phyloP scores from a whole-genome alignment of 257 asterid species.

The Solanum phureja region DNA sequence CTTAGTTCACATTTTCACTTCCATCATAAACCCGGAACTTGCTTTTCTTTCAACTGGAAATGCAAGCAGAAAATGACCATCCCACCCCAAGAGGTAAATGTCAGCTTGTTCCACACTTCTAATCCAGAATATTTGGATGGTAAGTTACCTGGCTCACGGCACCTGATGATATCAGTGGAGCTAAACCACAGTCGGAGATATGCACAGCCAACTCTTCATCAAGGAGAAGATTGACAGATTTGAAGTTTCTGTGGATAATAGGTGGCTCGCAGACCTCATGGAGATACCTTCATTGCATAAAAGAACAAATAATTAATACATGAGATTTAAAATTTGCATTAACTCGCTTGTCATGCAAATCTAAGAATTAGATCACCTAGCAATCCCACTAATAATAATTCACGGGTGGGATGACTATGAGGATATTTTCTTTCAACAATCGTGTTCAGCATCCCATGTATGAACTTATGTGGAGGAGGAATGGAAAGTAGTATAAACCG shows the following conservation, averaged over 20 bases:
- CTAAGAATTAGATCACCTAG: background rate
- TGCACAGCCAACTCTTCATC: constrained; percentile 80
- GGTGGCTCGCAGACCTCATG: constrained; percentile 95
- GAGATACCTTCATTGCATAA: constrained; percentile 56
- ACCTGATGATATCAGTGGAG: constrained; percentile 72
- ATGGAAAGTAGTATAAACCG: background rate
- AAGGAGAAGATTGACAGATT: constrained; percentile 82
- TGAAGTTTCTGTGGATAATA: constrained; percentile 86
- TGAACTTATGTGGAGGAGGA: background rate
- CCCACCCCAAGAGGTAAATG: background rate
- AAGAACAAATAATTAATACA: background rate
- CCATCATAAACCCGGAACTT: background rate
- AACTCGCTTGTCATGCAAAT: background rate
- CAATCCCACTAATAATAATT: background rate
- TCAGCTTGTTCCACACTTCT: too few species aligned
- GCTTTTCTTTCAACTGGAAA: background rate
- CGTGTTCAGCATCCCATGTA: background rate
- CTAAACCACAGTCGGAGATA: constrained; percentile 94
- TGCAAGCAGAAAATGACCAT: background rate
- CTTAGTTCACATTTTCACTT: background rate
- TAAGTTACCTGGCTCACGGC: constrained; percentile 78
- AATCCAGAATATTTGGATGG: background rate
- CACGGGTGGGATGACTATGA: background rate
- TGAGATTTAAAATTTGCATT: background rate
- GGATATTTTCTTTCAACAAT: background rate